Conservation (phyloP, 2,329 filamentous ascomycete genomes). For the Ambrosiella cleistominuta region DNA sequence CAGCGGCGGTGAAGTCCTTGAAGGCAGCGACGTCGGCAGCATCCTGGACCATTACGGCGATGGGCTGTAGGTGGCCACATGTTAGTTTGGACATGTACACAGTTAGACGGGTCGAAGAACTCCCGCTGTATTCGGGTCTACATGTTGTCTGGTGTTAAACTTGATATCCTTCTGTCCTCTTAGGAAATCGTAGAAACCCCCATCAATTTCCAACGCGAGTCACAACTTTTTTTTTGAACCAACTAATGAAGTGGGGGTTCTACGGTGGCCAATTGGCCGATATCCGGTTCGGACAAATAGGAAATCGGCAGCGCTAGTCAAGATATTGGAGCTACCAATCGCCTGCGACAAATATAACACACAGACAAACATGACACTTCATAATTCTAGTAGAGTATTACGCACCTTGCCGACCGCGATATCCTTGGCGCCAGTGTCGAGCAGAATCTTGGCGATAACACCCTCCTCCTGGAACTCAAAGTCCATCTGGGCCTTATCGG, state of each 20-base stretch:
- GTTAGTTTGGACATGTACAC: constrained; percentile 4
- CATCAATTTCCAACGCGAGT: too few relatives aligned
- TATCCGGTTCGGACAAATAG: background rate
- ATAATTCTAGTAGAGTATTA: background rate
- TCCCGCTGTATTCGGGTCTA: background rate
- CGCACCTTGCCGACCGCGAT: constrained; percentile 79
- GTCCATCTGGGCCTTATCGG: constrained; percentile 99
- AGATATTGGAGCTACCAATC: background rate
- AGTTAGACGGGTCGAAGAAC: background rate
- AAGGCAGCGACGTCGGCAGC: constrained; percentile 75
- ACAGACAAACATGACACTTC: background rate
- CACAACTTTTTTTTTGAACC: too few relatives aligned
- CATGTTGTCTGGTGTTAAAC: too few relatives aligned
- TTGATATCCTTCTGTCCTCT: too few relatives aligned
- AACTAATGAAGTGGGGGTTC: too few relatives aligned
- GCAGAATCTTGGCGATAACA: constrained; percentile 83
- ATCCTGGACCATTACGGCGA: constrained; percentile 87
- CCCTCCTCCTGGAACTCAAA: constrained; percentile 99
- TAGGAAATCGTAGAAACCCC: too few relatives aligned
- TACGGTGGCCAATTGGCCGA: background rate
- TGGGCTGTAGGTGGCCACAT: constrained; percentile 46
- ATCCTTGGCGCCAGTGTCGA: constrained; percentile 86
- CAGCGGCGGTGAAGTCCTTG: constrained; percentile 69
- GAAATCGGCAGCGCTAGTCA: background rate
- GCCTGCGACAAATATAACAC: background rate